These are phyloP conservation scores for Epichloe gansuensis DNA, from an alignment of 2,329 filamentous ascomycete genomes.

Conservation along the genomic window DNA sequence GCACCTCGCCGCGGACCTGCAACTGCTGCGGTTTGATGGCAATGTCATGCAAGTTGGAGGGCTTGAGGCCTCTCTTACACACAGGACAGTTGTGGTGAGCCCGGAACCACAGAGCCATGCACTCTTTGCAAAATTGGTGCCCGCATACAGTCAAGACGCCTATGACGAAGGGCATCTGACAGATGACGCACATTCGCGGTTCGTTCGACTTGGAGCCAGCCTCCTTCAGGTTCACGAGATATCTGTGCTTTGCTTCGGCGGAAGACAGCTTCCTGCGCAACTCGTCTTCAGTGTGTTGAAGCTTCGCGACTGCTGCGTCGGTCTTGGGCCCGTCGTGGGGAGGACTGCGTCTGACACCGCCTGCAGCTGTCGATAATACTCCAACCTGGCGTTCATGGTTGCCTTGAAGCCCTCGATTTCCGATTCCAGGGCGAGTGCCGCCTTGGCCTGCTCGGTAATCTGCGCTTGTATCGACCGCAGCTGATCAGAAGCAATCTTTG, in stretches of 20 bases:
- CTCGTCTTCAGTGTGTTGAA: constrained; percentile 23
- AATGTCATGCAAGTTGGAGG: constrained; percentile 70
- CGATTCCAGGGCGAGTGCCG: constrained; percentile 38
- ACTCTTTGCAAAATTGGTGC: constrained; percentile 85
- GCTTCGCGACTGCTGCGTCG: constrained; percentile 30
- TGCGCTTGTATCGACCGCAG: constrained; percentile 47
- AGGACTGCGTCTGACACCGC: constrained; percentile 79
- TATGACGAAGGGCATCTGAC: constrained; percentile 61
- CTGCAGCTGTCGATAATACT: constrained; percentile 86
- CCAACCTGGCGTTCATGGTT: constrained; percentile 74
- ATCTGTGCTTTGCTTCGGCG: constrained; percentile 63
- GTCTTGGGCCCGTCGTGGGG: constrained; percentile 52
- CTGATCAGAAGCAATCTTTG: constrained; percentile 50
- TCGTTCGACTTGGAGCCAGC: constrained; percentile 51
- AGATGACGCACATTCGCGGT: constrained; percentile 73
- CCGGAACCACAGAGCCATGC: constrained; percentile 67
- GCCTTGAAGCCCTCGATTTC: constrained; percentile 66
- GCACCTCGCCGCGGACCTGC: constrained; percentile 40
- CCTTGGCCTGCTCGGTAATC: constrained; percentile 39
- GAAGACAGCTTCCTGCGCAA: constrained; percentile 47
- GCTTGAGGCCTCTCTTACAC: constrained; percentile 60
- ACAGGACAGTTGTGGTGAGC: constrained; percentile 67
- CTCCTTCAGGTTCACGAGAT: constrained; percentile 44
- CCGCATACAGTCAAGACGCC: constrained; percentile 80
- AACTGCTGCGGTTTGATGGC: constrained; percentile 68